Conservation (phyloP, 2,329 filamentous ascomycete genomes). For the Alternaria gaisen region DNA sequence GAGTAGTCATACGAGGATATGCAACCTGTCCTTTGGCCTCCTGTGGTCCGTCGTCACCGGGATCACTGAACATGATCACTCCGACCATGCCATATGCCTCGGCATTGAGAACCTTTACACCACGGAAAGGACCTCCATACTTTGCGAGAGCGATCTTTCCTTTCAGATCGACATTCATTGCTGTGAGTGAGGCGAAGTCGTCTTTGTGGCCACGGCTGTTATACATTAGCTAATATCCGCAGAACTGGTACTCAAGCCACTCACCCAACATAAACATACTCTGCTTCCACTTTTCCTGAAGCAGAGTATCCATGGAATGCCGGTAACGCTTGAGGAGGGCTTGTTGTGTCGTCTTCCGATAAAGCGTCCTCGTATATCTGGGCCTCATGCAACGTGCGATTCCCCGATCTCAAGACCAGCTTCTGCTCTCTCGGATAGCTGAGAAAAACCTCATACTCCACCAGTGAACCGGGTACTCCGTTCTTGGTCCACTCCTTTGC, state of each 20-base stretch:
- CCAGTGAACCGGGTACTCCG: constrained; percentile 33
- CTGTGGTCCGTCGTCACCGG: constrained; percentile 55
- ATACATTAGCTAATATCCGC: rapidly evolving
- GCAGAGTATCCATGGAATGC: constrained; percentile 60
- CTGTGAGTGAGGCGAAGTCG: constrained; percentile 55
- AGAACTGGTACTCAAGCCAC: constrained; percentile 43
- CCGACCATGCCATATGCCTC: constrained; percentile 56
- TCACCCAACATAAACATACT: constrained; percentile 58
- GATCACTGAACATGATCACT: constrained; percentile 56
- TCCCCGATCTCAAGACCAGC: constrained; percentile 40
- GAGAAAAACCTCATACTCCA: constrained; percentile 52
- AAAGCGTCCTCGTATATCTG: constrained; percentile 46
- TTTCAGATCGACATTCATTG: constrained; percentile 54
- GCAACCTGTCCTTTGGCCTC: constrained; percentile 49
- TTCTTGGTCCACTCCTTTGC: constrained; percentile 42
- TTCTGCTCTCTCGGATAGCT: constrained; percentile 50
- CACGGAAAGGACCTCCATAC: constrained; percentile 57
- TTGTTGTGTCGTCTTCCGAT: constrained; percentile 44
- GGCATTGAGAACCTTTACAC: constrained; percentile 60
- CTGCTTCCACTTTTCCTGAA: constrained; percentile 56
- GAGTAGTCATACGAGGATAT: constrained; percentile 48
- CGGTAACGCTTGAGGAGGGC: constrained; percentile 49
- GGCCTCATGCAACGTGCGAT: constrained; percentile 41
- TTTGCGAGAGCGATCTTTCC: constrained; percentile 59
- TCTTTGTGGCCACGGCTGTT: constrained; percentile 51